Base-by-base conservation (phyloP, 2,329 filamentous ascomycete species). In the Cladosporium halotolerans region DNA sequence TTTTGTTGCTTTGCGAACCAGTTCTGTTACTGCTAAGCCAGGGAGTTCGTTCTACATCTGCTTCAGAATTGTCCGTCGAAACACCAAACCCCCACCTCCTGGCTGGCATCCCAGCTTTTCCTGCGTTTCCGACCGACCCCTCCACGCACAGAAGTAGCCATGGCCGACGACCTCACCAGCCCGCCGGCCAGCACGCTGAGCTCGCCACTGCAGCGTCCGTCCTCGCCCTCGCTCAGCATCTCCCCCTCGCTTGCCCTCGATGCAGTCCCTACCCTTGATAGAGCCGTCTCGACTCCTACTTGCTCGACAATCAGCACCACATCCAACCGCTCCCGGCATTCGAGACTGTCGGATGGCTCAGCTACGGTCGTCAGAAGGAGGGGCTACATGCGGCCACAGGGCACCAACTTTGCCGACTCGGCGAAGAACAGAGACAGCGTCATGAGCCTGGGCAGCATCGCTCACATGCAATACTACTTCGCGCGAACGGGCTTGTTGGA, bases 401-500 rank as follows among this genome's bases (percentile, higher is more conserved):
- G 85, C 51, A 95, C 88, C 48, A 82, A 90, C 64, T 99, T 97
- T 69, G 89, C 93, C 23, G 86, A 88, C 55, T 96, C 91, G 53
- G 93, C 93, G 44, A 84, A 84, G 66, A 89, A 89, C 47, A 81
- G 93, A 58, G 92, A 99, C 70, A 96, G 91, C 67, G 93, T 99
- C 60, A 86, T 97, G 82, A 96, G 89, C 66, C 74, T 99, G 57
- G 93, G 93, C 52, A 96, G 91, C 71, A 99, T 99, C 63, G 89
- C 91, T 53, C 93, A 99, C 73, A 76, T 99, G 66, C 93, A 99
- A 71, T 96, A 97, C 73, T 99, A 97, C 73, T 99, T 99, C 74
- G 92, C 93, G 34, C 80, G 93, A 55, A 99, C 93, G 0, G 93
- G 93, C 5, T 73, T 99, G 58, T 74, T 99, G 47, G 93, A 99